Conservation (phyloP, 495 filamentous ascomycete genomes). For the Venustampulla echinocandica region DNA sequence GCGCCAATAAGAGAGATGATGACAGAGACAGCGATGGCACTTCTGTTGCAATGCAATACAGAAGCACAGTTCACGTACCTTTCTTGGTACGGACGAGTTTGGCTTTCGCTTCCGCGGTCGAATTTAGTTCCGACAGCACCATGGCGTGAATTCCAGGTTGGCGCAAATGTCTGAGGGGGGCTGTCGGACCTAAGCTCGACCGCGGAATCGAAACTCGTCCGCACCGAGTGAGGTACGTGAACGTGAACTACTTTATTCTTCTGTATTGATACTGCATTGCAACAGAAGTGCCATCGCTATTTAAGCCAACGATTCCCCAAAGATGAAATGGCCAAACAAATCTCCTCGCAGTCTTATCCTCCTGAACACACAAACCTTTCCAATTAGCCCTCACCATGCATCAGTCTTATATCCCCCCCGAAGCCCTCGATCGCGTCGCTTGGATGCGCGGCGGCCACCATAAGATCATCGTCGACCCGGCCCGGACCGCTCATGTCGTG, state of each 20-base stretch:
- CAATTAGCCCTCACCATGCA: not conserved
- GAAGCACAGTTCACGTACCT: not conserved
- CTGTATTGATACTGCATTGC: too few species aligned
- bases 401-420: slow-evolving; percentile 1
- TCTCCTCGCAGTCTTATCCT: not conserved
- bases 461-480: slow-evolving; percentile 2
- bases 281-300: not conserved
- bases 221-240: too few species aligned
- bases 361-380: not conserved
- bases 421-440: slow-evolving; percentile 2
- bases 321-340: slow-evolving; percentile 1
- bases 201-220: too few species aligned
- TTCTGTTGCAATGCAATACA: not conserved
- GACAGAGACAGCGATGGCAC: not conserved
- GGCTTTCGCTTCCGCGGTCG: not conserved
- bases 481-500: not conserved
- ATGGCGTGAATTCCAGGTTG: not conserved
- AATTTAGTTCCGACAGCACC: not conserved
- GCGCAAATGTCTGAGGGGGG: too few species aligned
- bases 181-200: too few species aligned
- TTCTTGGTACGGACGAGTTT: slow-evolving; percentile 1
- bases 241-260: too few species aligned
- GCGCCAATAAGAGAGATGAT: not conserved
- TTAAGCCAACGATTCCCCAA: slow-evolving; percentile 1
- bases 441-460: slow-evolving; percentile 1